phyloP scores from a whole-genome alignment of 306 rosid species.

The Gillenia trifoliata region DNA sequence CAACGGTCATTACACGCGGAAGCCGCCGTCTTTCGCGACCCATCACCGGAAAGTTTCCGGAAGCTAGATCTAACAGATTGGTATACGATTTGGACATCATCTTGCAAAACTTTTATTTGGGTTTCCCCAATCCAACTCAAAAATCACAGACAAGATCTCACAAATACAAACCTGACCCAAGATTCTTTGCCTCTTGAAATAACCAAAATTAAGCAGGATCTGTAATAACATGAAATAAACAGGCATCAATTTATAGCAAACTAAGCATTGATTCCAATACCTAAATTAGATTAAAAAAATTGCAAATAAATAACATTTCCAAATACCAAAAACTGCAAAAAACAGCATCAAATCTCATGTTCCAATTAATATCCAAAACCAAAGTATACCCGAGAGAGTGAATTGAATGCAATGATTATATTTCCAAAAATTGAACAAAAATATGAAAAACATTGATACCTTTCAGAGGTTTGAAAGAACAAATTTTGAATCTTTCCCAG shows the following conservation, averaged over 20 bases:
- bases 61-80: conserved; percentile 58
- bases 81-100: conserved; percentile 65
- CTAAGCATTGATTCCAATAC: conserved; percentile 12
- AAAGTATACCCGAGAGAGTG: background rate
- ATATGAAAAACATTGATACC: background rate
- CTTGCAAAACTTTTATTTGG: conserved; percentile 11
- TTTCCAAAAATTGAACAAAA: background rate
- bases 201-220: conserved; percentile 29
- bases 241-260: conserved; percentile 14
- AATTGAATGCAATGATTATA: conserved; percentile 14
- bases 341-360: background rate
- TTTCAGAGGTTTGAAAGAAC: conserved; percentile 1
- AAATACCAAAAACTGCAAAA: background rate
- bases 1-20: conserved; percentile 53
- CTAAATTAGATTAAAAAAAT: conserved; percentile 17
- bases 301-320: conserved; percentile 1
- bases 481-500: conserved; percentile 21
- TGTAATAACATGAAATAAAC: conserved; percentile 17
- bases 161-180: conserved; percentile 16
- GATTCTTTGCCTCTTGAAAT: conserved; percentile 21
- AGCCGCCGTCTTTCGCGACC: conserved; percentile 51
- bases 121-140: conserved; percentile 19
- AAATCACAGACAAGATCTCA: conserved; percentile 19
- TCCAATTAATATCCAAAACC: background rate
- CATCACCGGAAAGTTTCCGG: conserved; percentile 55